These are phyloP conservation scores for Diaporthe helianthi DNA, from an alignment of 2,329 filamentous ascomycete genomes.

Conservation along the genomic window DNA sequence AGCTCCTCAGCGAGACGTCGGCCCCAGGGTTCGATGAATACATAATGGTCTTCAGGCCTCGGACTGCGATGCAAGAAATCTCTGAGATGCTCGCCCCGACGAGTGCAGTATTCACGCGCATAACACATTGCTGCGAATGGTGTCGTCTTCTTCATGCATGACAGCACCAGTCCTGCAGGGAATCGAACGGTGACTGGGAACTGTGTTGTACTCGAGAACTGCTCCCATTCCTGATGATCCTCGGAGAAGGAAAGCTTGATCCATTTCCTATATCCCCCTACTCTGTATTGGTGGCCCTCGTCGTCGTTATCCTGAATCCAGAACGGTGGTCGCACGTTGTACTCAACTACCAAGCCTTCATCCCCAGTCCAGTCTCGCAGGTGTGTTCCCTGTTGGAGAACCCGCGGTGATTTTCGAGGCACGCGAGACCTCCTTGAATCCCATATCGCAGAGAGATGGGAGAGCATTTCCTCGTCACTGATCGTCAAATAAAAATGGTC, in stretches of 20 bases:
- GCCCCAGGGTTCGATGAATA: background rate
- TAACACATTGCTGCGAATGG: background rate
- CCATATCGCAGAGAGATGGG: background rate
- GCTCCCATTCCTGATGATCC: no score
- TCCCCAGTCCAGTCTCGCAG: no score
- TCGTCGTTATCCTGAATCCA: no score
- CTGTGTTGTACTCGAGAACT: no score
- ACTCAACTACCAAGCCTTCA: no score
- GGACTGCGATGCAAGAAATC: background rate
- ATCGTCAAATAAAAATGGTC: background rate
- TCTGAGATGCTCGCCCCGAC: background rate
- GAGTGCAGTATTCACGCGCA: background rate
- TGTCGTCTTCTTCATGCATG: background rate
- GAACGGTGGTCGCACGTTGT: no score
- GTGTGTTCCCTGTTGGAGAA: no score
- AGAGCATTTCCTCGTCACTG: background rate
- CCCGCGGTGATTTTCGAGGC: no score
- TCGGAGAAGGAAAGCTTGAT: no score
- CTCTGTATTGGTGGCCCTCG: no score
- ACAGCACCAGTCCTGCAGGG: background rate
- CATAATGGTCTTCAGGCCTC: background rate
- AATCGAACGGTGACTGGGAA: background rate
- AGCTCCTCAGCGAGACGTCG: background rate
- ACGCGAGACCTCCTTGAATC: no score
- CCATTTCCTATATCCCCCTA: no score